A percentile compares a stretch with the other conserved stretches of the same genome.
Evolutionary conservation across 202 grass and related monocot species (phyloP).

Genomic region (Alloteropsis angusta): DNA sequence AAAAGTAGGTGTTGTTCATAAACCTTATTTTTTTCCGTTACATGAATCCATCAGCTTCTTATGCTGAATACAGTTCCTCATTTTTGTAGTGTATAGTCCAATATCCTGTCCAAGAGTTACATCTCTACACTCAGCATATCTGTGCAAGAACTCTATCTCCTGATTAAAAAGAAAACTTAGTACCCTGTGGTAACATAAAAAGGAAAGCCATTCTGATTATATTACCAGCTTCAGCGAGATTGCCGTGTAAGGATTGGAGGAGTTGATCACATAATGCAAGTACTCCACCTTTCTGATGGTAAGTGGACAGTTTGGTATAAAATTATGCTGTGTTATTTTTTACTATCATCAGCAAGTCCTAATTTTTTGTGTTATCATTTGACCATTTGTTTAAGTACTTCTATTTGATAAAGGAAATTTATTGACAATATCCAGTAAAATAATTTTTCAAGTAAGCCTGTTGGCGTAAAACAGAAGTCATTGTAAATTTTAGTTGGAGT

Average conservation of each 20-base stretch:
- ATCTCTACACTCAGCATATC: neutral
- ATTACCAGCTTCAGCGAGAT: neutral
- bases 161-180: neutral
- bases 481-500: neutral
- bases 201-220: neutral
- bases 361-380: neutral
- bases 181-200: neutral
- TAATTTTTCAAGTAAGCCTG: neutral
- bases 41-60: neutral
- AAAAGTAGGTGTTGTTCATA: neutral
- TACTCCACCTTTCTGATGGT: neutral
- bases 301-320: neutral
- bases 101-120: neutral
- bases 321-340: neutral
- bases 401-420: neutral
- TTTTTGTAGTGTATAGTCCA: neutral
- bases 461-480: neutral
- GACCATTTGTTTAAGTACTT: neutral
- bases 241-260: neutral
- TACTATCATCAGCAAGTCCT: neutral
- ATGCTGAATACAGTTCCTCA: constrained; percentile 8
- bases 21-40: neutral
- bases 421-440: neutral
- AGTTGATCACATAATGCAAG: neutral
- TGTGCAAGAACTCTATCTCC: neutral